Evolutionary conservation across 1,139 yeast genomes (phyloP).

Genomic region (Geotrichum reessii): DNA sequence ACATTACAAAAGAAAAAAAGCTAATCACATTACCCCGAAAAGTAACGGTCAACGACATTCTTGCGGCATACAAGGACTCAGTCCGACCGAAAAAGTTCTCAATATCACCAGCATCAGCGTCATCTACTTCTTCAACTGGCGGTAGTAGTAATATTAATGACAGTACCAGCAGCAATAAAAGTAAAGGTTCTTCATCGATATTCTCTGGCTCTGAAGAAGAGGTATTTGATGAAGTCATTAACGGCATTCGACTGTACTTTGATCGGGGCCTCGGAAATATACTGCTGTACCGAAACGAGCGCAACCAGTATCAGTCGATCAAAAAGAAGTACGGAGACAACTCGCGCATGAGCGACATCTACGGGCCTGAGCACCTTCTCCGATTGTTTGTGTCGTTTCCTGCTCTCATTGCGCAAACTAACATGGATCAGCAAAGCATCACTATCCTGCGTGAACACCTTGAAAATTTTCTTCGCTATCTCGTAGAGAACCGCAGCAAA

Average conservation of each 20-base stretch:
- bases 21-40: slow-evolving; percentile 1
- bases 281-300: slow-evolving; percentile 74
- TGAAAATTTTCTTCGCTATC: slow-evolving; percentile 47
- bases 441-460: slow-evolving; percentile 50
- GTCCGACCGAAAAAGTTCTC: neutral
- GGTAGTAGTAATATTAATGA: neutral
- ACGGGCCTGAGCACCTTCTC: slow-evolving; percentile 68
- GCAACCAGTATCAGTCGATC: slow-evolving; percentile 68
- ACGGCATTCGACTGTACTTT: slow-evolving; percentile 72
- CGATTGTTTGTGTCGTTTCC: slow-evolving; percentile 4
- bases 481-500: slow-evolving; percentile 44
- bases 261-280: slow-evolving; percentile 67
- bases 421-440: slow-evolving; percentile 77
- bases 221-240: slow-evolving; percentile 58
- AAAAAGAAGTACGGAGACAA: slow-evolving; percentile 38
- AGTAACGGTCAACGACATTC: neutral
- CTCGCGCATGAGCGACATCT: slow-evolving; percentile 44
- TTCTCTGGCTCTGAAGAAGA: slow-evolving; percentile 40
- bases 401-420: slow-evolving; percentile 52
- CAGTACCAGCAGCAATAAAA: neutral
- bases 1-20: slow-evolving; percentile 64
- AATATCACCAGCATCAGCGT: neutral
- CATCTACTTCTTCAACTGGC: neutral
- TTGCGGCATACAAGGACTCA: neutral
- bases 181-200: neutral